Evolutionary conservation across 1,284 basidiomycete species (phyloP), one percentile per base, ranked within the genome.

Genomic region (Cutaneotrichosporon mucoides): DNA sequence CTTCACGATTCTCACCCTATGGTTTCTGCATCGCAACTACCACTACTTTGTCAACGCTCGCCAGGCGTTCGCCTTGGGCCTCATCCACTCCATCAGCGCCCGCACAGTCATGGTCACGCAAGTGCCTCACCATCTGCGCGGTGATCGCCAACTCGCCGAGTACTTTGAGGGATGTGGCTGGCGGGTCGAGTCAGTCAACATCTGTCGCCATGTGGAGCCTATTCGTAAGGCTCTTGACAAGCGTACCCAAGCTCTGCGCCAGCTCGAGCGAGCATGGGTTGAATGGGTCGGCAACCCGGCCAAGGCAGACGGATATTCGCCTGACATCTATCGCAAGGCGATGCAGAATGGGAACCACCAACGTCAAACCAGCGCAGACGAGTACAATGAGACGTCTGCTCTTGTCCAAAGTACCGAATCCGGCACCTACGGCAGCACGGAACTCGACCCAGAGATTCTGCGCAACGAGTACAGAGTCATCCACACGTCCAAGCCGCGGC

Each of bases 241-340:
- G 66, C 81, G 95, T 45, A 94, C 93, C 3, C 78, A 83, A 36
- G 89, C 90, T 0, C 79, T 99, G 6, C 72, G 91, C 48, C 82
- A 83, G 55, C 79, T 99, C 35, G 95, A 99, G 74, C 76, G 76
- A 4, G 88, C 88, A 1, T 98, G 95, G 94, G 86, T 86, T 15
- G 82, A 84, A 33, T 98, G 92, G 77, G 87, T 97, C 2, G 94
- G 93, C 1, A 97, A 98, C 72, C 94, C 94, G 0, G 91, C 89
- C 59, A 84, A 84, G 0, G 64, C 62, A n/a, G 59, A 55, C 3
- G 72, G 72, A 1, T 76, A 77, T 57, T 62, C 69, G 36, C 65
- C 71, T n/a, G 59, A 71, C 35, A 57, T 76, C 6, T 77, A 77
- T 42, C 16, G 43, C 10, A 60, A 60, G 13, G 49, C 49, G 2